A percentile compares a stretch with the other conserved stretches of the same genome.
phyloP scores from a whole-genome alignment of 805 yeast genomes.

The Lipomyces mesembrius region DNA sequence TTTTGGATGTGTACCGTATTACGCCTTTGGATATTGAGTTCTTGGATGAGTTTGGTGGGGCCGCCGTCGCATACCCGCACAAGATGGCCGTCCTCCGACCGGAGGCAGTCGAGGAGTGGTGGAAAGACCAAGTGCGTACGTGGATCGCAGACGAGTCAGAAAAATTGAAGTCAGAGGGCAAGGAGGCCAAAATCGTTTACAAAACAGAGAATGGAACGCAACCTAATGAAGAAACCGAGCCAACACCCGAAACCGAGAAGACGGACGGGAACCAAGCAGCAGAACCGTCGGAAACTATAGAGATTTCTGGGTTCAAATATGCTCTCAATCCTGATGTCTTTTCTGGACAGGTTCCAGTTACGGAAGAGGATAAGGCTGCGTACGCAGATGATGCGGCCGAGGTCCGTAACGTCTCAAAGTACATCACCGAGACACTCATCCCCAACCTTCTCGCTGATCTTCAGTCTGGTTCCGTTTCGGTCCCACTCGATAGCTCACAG shows the following conservation, averaged over 20 bases:
- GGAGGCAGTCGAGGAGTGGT: conserved; percentile 92
- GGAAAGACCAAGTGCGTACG: conserved; percentile 67
- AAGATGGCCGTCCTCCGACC: conserved; percentile 76
- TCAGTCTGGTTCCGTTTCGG: conserved; percentile 53
- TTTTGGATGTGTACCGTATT: conserved; percentile 81
- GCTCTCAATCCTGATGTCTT: conserved; percentile 82
- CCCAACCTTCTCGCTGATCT: conserved; percentile 66
- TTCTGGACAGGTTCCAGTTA: conserved; percentile 48
- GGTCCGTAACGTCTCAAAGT: conserved; percentile 71
- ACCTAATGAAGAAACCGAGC: conserved; percentile 40
- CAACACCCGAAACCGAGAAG: conserved; percentile 29
- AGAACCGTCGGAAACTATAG: conserved; percentile 17
- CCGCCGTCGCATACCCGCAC: conserved; percentile 70
- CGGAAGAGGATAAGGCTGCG: conserved; percentile 47
- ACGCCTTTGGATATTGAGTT: conserved; percentile 85
- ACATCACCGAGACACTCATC: conserved; percentile 61
- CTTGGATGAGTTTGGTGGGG: conserved; percentile 57
- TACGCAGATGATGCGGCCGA: conserved; percentile 60
- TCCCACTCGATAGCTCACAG: conserved; percentile 84
- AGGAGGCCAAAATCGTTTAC: conserved; percentile 40
- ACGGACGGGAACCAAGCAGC: conserved; percentile 13
- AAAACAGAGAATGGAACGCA: conserved; percentile 16
- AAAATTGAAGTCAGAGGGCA: conserved; percentile 50
- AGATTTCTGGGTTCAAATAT: conserved; percentile 46
- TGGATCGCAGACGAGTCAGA: conserved; percentile 58